phyloP scores from a whole-genome alignment of 345 rosid genomes.

The Atalantia buxifolia region DNA sequence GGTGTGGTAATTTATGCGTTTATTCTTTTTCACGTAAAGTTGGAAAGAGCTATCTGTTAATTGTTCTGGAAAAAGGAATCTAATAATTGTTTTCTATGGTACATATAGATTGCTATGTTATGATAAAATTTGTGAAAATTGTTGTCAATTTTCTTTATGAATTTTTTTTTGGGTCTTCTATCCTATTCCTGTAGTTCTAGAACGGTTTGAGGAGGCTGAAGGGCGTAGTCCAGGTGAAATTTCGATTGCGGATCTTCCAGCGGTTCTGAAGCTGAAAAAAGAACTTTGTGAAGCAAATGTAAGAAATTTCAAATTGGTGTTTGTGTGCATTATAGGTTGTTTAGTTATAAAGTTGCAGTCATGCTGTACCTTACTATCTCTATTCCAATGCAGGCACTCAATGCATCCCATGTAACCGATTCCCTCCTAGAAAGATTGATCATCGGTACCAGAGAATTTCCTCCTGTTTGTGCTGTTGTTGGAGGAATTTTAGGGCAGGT shows the following conservation, averaged over 20 bases:
- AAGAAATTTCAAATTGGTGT: constrained; percentile 10
- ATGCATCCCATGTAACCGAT: constrained; percentile 60
- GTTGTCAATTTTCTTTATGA: background rate
- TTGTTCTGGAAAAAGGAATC: background rate
- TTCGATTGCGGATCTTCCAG: constrained; percentile 54
- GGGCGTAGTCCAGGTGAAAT: constrained; percentile 52
- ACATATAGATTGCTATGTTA: background rate
- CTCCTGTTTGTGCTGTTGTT: constrained; percentile 87
- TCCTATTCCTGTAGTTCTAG: constrained; percentile 52
- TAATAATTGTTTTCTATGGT: background rate
- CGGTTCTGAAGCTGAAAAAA: constrained; percentile 54
- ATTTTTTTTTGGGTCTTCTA: background rate
- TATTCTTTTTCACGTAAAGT: background rate
- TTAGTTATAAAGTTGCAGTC: background rate
- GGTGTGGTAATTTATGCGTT: constrained; percentile 35
- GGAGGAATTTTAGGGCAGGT: constrained; percentile 98
- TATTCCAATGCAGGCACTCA: constrained; percentile 43
- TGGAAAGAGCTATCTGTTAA: background rate
- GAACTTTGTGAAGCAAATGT: constrained; percentile 76
- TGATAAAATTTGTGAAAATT: background rate
- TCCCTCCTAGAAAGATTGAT: constrained; percentile 71
- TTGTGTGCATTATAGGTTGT: background rate
- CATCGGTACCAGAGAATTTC: constrained; percentile 49
- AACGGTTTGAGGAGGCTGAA: constrained; percentile 67
- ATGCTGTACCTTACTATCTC: background rate